Conservation (phyloP, 495 filamentous ascomycete genomes). For the Friedmanniomyces endolithicus region DNA sequence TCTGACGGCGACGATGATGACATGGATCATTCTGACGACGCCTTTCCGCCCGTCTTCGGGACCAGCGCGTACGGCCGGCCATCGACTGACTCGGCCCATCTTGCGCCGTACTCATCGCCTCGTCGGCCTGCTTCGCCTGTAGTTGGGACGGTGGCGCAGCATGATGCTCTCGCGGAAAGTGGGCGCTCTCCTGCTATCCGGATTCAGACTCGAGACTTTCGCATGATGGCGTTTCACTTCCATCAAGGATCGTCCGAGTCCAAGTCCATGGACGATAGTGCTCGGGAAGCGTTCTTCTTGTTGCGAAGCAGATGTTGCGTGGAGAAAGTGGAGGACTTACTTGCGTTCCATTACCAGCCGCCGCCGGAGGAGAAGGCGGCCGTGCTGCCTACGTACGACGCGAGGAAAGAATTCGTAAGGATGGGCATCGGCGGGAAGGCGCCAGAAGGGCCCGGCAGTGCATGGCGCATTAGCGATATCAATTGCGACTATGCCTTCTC, state of each 20-base stretch:
- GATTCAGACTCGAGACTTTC: constrained; percentile 83
- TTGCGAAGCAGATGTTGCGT: constrained; percentile 45
- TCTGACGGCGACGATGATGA: neutral
- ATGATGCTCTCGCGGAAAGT: constrained; percentile 19
- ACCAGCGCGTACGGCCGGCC: constrained; percentile 18
- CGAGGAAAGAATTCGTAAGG: constrained; percentile 63
- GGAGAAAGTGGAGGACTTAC: constrained; percentile 75
- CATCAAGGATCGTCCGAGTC: constrained; percentile 39
- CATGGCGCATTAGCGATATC: constrained; percentile 85
- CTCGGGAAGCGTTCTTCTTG: constrained; percentile 57
- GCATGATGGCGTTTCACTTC: constrained; percentile 85
- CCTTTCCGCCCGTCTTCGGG: constrained; percentile 23
- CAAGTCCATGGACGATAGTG: constrained; percentile 74
- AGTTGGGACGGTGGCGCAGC: neutral
- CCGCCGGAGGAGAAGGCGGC: constrained; percentile 59
- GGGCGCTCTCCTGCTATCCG: constrained; percentile 71
- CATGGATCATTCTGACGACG: constrained; percentile 1
- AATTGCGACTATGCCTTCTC: constrained; percentile 59
- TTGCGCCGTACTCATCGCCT: constrained; percentile 16
- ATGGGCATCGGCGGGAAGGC: constrained; percentile 70
- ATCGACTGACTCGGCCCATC: constrained; percentile 16
- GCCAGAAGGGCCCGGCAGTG: constrained; percentile 40
- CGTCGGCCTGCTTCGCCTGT: constrained; percentile 48
- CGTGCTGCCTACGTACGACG: constrained; percentile 81
- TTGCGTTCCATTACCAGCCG: constrained; percentile 76